A percentile compares a stretch with the other conserved stretches of the same genome.
Evolutionary conservation across 2,329 filamentous ascomycete genomes (phyloP).

Genomic region (Xylariaceae sp.): DNA sequence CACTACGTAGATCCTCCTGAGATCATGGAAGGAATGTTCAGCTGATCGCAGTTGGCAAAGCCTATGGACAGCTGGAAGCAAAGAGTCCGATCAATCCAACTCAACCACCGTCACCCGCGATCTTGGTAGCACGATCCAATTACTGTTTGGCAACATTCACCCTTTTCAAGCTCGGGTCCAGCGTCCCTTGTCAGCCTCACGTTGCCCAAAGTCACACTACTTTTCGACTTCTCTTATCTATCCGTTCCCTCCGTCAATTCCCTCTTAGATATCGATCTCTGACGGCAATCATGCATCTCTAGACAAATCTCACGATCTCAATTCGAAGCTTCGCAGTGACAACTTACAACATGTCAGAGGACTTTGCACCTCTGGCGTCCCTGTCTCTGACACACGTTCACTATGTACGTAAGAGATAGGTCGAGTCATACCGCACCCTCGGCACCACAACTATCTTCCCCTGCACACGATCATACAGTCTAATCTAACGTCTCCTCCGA

Average conservation of each 20-base stretch:
- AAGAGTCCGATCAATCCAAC: too few relatives aligned
- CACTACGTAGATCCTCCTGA: too few relatives aligned
- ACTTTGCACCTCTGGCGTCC: constrained; percentile 66
- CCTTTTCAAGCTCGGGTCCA: too few relatives aligned
- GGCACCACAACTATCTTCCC: too few relatives aligned
- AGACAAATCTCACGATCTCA: constrained; percentile 3
- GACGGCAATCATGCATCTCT: constrained; percentile 9
- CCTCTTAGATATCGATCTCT: too few relatives aligned
- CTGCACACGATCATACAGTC: not conserved
- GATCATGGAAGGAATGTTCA: too few relatives aligned
- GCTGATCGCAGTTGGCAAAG: too few relatives aligned
- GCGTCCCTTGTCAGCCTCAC: not conserved
- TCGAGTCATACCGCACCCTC: not conserved
- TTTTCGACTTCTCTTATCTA: not conserved
- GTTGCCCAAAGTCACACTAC: not conserved
- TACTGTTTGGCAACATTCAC: too few relatives aligned
- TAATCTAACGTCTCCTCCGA: constrained; percentile 5
- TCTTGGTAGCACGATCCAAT: too few relatives aligned
- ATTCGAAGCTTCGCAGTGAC: not conserved
- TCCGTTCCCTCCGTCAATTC: too few relatives aligned
- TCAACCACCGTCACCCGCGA: too few relatives aligned
- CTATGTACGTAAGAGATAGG: constrained; percentile 64
- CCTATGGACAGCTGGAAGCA: too few relatives aligned
- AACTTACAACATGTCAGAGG: constrained; percentile 32
- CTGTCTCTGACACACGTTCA: constrained; percentile 93